Base-by-base conservation (phyloP, 441 rosid species). In the Croton laevigatus region DNA sequence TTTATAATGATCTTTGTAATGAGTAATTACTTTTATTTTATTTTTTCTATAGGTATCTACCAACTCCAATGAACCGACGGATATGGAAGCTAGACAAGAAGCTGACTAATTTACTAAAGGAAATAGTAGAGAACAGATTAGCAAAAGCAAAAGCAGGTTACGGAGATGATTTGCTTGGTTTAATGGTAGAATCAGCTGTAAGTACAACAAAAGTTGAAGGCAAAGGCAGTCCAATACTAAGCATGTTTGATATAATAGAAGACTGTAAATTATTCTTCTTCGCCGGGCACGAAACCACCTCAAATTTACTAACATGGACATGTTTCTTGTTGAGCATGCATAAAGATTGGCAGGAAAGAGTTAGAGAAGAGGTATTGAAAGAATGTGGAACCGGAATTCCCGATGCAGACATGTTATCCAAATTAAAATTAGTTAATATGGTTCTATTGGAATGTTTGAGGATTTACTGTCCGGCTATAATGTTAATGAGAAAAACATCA, bases 251-350 rank as follows among this genome's bases (percentile, higher is more conserved):
- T 63, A 78, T 86, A 32, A 64, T 84, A 37, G 92, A 87, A 5
- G 87, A 87, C 44, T 86, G 90, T 73, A 84, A 86, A 75, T 66
- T 81, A 1, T 82, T 86, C 75, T 87, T 84, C 44, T 80, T 87
- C 12, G 80, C 83, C 0, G 90, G 91, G 19, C 77, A 84, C 5
- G 91, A 84, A 36, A 79, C 85, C 27, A 80, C 81, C 3, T 60
- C 89, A 42, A 78, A 66, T 71, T 64, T 81, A 4, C 73, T 86
- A 61, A 80, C 90, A 1, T 85, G 91, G 91, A 73, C 85, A 11
- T 62, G 69, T 3, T 72, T 85, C 75, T 62, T 84, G 69, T 62
- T 89, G 66, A 76, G 89, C 75, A 27, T 68, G 45, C 78, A 84
- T 67, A 85, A 66, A 70, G 73, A 84, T 14, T 87, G 94, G 90